A percentile compares a stretch with the other conserved stretches of the same genome.
phyloP scores from a whole-genome alignment of 108 stramenopile species.

The Cyclotella atomus region DNA sequence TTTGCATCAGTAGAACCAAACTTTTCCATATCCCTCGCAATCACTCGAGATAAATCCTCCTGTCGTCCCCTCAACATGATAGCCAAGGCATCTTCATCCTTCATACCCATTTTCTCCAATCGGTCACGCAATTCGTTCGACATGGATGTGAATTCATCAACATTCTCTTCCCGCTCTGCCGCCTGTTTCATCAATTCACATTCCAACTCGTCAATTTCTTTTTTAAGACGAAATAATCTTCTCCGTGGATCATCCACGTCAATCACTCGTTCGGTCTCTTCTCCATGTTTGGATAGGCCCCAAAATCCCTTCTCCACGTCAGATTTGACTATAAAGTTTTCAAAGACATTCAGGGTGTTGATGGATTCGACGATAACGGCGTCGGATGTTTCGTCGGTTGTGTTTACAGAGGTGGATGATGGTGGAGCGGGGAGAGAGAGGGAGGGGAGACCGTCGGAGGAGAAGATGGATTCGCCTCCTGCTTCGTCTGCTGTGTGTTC shows the following conservation, averaged over 20 bases:
- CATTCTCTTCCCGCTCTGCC: not conserved
- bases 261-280: not conserved
- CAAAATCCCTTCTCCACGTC: constrained; percentile 15
- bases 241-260: constrained; percentile 34
- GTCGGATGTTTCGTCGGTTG: constrained; percentile 13
- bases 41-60: constrained; percentile 36
- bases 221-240: constrained; percentile 24
- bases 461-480: constrained; percentile 82
- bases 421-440: constrained; percentile 52
- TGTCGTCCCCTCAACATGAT: constrained; percentile 26
- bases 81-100: constrained; percentile 8
- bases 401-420: constrained; percentile 8
- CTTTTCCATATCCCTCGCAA: constrained; percentile 36
- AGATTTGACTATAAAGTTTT: constrained; percentile 21
- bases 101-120: constrained; percentile 28
- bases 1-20: not conserved
- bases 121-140: constrained; percentile 31
- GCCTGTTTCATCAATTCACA: constrained; percentile 1
- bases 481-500: constrained; percentile 68
- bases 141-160: constrained; percentile 3
- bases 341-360: constrained; percentile 16
- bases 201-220: constrained; percentile 47
- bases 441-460: constrained; percentile 75
- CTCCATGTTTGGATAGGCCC: constrained; percentile 1
- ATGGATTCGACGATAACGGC: constrained; percentile 18